Evolutionary conservation across 331 rosid genomes (phyloP).

Genomic region (Arachis monticola): DNA sequence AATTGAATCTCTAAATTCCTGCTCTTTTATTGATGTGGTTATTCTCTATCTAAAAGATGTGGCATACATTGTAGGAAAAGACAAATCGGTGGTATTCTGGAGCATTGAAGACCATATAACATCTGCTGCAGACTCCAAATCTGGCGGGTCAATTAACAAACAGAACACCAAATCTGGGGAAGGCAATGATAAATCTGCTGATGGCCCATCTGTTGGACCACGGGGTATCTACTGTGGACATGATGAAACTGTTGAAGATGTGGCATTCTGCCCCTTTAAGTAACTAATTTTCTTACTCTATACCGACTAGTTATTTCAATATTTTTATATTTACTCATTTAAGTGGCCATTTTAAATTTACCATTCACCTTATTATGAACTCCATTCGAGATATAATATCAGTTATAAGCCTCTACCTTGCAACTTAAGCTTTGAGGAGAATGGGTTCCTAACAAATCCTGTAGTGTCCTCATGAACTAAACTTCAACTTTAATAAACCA

Average conservation of each 20-base stretch:
- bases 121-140: slow-evolving; percentile 68
- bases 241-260: slow-evolving; percentile 98
- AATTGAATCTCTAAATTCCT: slow-evolving; percentile 7
- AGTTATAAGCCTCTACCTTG: neutral
- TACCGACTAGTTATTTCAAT: neutral
- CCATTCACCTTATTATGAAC: slow-evolving; percentile 16
- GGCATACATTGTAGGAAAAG: slow-evolving; percentile 70
- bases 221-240: slow-evolving; percentile 92
- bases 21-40: slow-evolving; percentile 2
- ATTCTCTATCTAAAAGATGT: slow-evolving; percentile 6
- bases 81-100: slow-evolving; percentile 94
- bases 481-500: slow-evolving; percentile 12
- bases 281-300: slow-evolving; percentile 38
- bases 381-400: neutral
- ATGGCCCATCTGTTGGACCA: slow-evolving; percentile 91
- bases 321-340: slow-evolving; percentile 4
- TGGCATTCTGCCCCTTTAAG: slow-evolving; percentile 96
- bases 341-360: slow-evolving; percentile 11
- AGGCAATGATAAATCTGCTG: slow-evolving; percentile 70
- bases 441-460: neutral
- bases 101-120: slow-evolving; percentile 95
- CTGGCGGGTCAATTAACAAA: slow-evolving; percentile 82
- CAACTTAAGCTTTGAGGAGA: neutral
- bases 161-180: slow-evolving; percentile 71
- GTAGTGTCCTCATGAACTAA: slow-evolving; percentile 12